Conservation (phyloP, 129 eudicot genomes). For the Flaveria robusta region DNA sequence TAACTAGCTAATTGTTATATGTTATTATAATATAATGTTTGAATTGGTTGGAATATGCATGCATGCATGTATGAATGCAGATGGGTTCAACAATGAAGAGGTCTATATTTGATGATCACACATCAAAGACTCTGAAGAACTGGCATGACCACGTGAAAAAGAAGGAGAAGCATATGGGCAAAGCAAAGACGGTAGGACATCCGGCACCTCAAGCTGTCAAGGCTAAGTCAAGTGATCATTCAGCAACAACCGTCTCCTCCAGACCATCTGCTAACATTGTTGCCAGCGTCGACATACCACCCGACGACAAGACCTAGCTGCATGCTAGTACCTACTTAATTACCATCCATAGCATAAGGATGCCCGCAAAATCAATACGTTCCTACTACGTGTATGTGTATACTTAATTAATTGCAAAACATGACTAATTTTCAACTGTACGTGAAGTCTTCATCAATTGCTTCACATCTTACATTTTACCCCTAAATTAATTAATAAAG, state of each 20-base stretch:
- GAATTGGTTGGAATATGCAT: no score
- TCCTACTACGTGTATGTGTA: neutral
- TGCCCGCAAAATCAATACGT: no score
- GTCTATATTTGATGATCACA: slow-evolving; percentile 88
- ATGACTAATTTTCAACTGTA: no score
- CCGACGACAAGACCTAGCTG: slow-evolving; percentile 34
- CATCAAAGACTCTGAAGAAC: slow-evolving; percentile 68
- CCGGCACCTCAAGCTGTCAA: slow-evolving; percentile 21
- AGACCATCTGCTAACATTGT: slow-evolving; percentile 45
- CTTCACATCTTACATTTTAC: no score
- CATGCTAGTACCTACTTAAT: neutral
- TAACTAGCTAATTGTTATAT: no score
- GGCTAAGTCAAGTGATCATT: slow-evolving; percentile 12
- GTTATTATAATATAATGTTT: no score
- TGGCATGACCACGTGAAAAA: slow-evolving; percentile 83
- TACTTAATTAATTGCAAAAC: no score
- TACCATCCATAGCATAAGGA: no score
- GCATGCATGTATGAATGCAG: slow-evolving; percentile 30
- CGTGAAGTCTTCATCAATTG: no score
- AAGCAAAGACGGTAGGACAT: slow-evolving; percentile 36
- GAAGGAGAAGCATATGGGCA: slow-evolving; percentile 26
- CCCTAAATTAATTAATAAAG: no score
- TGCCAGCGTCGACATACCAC: slow-evolving; percentile 52
- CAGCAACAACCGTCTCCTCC: slow-evolving; percentile 26
- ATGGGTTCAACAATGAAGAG: slow-evolving; percentile 98